Base-by-base conservation (phyloP, 371 early-diverging fungal species). In the Rhizopus arrhizus region DNA sequence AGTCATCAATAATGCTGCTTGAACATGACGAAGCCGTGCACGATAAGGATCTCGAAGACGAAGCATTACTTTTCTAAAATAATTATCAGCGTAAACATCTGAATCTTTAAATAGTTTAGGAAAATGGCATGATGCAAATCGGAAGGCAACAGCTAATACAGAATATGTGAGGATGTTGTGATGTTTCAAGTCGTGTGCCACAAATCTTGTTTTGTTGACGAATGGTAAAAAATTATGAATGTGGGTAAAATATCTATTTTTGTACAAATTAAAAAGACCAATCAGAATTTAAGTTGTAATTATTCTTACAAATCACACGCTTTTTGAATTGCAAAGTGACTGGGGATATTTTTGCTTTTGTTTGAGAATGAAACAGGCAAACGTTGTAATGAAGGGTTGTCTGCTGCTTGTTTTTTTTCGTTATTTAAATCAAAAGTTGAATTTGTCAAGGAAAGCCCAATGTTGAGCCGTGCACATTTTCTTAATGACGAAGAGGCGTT, bases 181-280 rank as follows among this genome's bases (percentile, higher is more conserved):
- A n/a, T 74, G 71, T 36, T 72, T 60, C 16, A 47, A 55, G 7
- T 79, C 68, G 52, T 73, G 66, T 48, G 71, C 62, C 49, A 82
- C 62, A 62, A 86, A 84, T 38, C 73, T 65, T 15, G 73, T 58
- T 65, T 80, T 76, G 66, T 85, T 77, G 51, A 87, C 66, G 42
- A 87, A 78, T 5, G 87, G 87, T 4, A 84, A 58, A 52, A 81
- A 78, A 7, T 77, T 72, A 66, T 87, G 84, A n/a, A 84, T 68
- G 59, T 80, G 78, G 47, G 66, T 67, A 58, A 87, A 83, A 58
- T 84, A 83, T 12, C 81, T 80, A 68, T 67, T 61, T 62, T 55
- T 56, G 57, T 61, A 61, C 16, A 40, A 43, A 12, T 42, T 45
- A 9, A 13, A 40, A 36, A 36, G 32, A 42, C 7, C 4, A 43